Evolutionary conservation across 305 asterid genomes (phyloP).

Genomic region (Fraxinus floribunda): DNA sequence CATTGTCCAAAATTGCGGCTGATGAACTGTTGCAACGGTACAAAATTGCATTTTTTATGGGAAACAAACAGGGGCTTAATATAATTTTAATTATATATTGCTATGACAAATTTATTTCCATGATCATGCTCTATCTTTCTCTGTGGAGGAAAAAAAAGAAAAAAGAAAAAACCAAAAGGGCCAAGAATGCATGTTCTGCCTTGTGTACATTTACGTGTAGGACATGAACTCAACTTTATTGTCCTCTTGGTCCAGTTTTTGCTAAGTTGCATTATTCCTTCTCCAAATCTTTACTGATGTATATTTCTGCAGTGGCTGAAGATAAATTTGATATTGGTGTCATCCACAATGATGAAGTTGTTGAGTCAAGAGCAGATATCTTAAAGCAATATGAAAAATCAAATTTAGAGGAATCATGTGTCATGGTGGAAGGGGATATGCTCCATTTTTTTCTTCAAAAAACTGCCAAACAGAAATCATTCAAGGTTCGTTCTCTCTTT

Average conservation of each 20-base stretch:
- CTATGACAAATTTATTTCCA: neutral
- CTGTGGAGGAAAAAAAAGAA: neutral
- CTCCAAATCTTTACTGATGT: neutral
- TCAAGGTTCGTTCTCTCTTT: conserved; percentile 50
- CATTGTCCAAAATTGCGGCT: too few species aligned
- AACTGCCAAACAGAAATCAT: conserved; percentile 54
- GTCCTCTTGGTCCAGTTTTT: neutral
- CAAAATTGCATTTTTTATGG: too few species aligned
- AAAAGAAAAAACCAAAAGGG: neutral
- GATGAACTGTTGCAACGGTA: too few species aligned
- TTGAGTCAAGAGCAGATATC: conserved; percentile 26
- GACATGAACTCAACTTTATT: neutral
- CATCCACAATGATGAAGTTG: conserved; percentile 36
- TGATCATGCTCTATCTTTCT: neutral
- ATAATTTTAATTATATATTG: neutral
- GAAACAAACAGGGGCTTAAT: too few species aligned
- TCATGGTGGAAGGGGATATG: conserved; percentile 59
- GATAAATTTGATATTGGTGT: conserved; percentile 37
- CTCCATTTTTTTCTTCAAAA: conserved; percentile 31
- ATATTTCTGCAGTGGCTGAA: conserved; percentile 28
- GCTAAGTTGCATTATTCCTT: neutral
- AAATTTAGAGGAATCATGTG: conserved; percentile 58
- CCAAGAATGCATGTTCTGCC: neutral
- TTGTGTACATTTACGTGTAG: neutral
- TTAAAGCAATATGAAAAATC: conserved; percentile 38